Evolutionary conservation across 768 basidiomycete species (phyloP).

Genomic region (Crepidotus variabilis): DNA sequence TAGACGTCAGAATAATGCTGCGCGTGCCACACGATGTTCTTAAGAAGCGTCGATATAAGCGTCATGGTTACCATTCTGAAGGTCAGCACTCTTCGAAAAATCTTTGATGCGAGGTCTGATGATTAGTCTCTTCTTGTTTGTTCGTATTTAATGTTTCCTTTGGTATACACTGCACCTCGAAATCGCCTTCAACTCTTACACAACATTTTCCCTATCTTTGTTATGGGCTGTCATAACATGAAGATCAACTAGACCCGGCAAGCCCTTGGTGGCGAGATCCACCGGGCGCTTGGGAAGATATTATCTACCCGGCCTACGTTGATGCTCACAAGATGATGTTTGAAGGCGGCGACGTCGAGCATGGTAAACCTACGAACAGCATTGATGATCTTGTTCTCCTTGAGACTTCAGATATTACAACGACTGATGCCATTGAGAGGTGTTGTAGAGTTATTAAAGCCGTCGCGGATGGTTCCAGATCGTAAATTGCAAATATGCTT

Average conservation of each 20-base stretch:
- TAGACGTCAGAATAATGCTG: constrained; percentile 83
- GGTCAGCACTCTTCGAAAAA: too few relatives aligned
- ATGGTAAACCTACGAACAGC: constrained; percentile 48
- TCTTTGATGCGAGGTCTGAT: too few relatives aligned
- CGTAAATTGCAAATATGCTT: too few relatives aligned
- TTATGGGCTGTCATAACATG: constrained; percentile 20
- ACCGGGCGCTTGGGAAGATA: constrained; percentile 84
- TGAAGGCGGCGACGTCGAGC: constrained; percentile 69
- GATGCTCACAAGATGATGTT: constrained; percentile 77
- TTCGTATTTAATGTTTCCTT: too few relatives aligned
- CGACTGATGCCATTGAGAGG: constrained; percentile 57
- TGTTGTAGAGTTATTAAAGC: constrained; percentile 47
- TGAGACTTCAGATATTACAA: constrained; percentile 49
- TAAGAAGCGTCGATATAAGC: constrained; percentile 68
- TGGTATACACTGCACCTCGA: constrained; percentile 6
- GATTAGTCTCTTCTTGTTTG: too few relatives aligned
- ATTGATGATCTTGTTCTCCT: constrained; percentile 55
- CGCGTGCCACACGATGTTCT: constrained; percentile 77
- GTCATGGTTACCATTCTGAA: constrained; percentile 87
- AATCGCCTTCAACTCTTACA: background rate
- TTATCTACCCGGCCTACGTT: constrained; percentile 92
- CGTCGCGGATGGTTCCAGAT: constrained; percentile 4
- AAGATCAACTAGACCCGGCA: constrained; percentile 83
- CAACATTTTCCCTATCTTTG: background rate
- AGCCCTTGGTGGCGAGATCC: constrained; percentile 90